A percentile compares a stretch with the other conserved stretches of the same genome.
Evolutionary conservation across 345 rosid species (phyloP).

Genomic region (Nephelium lappaceum): DNA sequence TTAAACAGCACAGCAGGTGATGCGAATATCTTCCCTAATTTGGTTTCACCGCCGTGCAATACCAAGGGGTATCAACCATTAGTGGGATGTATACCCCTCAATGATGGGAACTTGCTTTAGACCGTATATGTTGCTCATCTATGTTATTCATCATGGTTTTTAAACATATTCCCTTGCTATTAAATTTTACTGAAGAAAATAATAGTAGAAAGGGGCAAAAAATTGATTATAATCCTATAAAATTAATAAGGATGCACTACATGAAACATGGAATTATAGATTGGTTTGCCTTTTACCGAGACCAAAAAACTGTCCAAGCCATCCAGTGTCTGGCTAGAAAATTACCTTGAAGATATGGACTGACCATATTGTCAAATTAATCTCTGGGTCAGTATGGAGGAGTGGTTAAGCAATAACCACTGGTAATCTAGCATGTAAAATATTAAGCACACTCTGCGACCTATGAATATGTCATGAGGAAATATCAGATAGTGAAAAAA

Average conservation of each 20-base stretch:
- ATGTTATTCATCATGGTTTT: background rate
- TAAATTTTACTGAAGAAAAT: background rate
- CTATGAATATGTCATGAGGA: constrained; percentile 4
- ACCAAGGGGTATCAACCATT: background rate
- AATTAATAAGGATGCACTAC: too few relatives aligned
- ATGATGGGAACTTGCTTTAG: background rate
- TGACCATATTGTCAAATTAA: too few relatives aligned
- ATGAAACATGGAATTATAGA: too few relatives aligned
- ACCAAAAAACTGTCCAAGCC: too few relatives aligned
- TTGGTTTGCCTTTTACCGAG: too few relatives aligned
- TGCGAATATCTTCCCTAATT: background rate
- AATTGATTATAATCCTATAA: constrained; percentile 46
- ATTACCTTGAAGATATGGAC: too few relatives aligned
- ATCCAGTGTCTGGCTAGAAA: too few relatives aligned
- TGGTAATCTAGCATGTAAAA: too few relatives aligned
- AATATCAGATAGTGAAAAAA: background rate
- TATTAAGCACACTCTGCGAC: constrained; percentile 70
- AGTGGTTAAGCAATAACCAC: too few relatives aligned
- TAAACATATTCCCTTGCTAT: too few relatives aligned
- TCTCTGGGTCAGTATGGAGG: too few relatives aligned
- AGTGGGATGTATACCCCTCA: background rate
- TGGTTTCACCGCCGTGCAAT: background rate
- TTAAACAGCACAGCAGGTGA: background rate
- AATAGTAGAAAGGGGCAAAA: background rate
- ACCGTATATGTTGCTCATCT: too few relatives aligned